These are phyloP conservation scores for Stagonosporopsis rhizophila DNA, from an alignment of 2,329 filamentous ascomycete species.

Conservation along the genomic window DNA sequence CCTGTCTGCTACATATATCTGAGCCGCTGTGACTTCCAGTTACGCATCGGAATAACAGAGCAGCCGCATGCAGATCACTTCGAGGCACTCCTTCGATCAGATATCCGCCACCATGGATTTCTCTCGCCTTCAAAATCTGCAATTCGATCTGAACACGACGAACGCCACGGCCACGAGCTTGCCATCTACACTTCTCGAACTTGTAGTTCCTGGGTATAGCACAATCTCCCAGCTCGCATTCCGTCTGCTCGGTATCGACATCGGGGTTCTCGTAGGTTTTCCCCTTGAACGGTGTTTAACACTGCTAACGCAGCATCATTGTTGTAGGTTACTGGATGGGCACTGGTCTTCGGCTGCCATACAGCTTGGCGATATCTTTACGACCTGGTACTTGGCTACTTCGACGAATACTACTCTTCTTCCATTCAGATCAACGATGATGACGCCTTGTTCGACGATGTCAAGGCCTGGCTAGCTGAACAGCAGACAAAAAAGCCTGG, in stretches of 20 bases:
- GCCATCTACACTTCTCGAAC: constrained; percentile 6
- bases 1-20: neutral
- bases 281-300: neutral
- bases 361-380: constrained; percentile 12
- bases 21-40: neutral
- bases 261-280: constrained; percentile 6
- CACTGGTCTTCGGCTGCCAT: constrained; percentile 6
- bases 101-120: neutral
- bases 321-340: constrained; percentile 6
- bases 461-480: constrained; percentile 9
- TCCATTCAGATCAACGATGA: constrained; percentile 6
- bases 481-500: constrained; percentile 4
- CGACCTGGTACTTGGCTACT: constrained; percentile 3
- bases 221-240: constrained; percentile 8
- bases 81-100: too few relatives aligned
- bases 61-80: neutral
- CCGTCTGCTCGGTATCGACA: constrained; percentile 7
- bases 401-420: constrained; percentile 8
- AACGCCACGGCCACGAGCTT: constrained; percentile 5
- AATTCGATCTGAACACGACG: constrained; percentile 6
- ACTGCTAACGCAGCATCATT: neutral
- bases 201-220: constrained; percentile 11
- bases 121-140: constrained; percentile 5
- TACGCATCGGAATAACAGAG: neutral
- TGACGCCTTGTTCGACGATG: constrained; percentile 1